phyloP scores from a whole-genome alignment of 495 filamentous ascomycete genomes.

The Hypoxylon intermedium region DNA sequence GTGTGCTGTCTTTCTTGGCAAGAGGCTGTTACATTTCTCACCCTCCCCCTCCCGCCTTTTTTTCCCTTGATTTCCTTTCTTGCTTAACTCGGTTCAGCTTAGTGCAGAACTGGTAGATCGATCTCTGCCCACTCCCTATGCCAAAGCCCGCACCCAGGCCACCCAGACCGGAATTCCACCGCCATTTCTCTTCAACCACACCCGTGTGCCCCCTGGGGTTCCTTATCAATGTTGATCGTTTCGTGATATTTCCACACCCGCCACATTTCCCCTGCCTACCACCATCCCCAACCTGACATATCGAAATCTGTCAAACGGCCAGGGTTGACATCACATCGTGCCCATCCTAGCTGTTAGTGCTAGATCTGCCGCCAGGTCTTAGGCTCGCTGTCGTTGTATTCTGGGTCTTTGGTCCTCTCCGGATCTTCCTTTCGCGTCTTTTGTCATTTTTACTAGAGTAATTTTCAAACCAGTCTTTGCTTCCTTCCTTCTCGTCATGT shows the following conservation, averaged over 20 bases:
- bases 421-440: slow-evolving; percentile 38
- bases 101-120: slow-evolving; percentile 38
- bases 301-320: slow-evolving; percentile 42
- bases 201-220: slow-evolving; percentile 31
- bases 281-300: slow-evolving; percentile 24
- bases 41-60: slow-evolving; percentile 5
- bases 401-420: slow-evolving; percentile 17
- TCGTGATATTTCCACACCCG: slow-evolving; percentile 48
- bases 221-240: slow-evolving; percentile 43
- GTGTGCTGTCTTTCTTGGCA: slow-evolving; percentile 9
- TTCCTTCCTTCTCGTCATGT: slow-evolving; percentile 42
- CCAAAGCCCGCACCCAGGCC: too few relatives aligned
- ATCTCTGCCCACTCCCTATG: slow-evolving; percentile 27
- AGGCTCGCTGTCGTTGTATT: slow-evolving; percentile 33
- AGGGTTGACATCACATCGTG: slow-evolving; percentile 46
- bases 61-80: slow-evolving; percentile 20
- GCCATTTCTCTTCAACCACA: slow-evolving; percentile 37
- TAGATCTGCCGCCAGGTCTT: not conserved
- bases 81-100: slow-evolving; percentile 39
- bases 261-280: slow-evolving; percentile 22
- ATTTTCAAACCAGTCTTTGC: slow-evolving; percentile 19
- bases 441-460: slow-evolving; percentile 25
- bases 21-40: not conserved
- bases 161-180: slow-evolving; percentile 21
- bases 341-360: slow-evolving; percentile 33